Evolutionary conservation across 1,284 basidiomycete genomes (phyloP), one percentile per base, ranked within the genome.

Genomic region (Cryptococcus sp.): DNA sequence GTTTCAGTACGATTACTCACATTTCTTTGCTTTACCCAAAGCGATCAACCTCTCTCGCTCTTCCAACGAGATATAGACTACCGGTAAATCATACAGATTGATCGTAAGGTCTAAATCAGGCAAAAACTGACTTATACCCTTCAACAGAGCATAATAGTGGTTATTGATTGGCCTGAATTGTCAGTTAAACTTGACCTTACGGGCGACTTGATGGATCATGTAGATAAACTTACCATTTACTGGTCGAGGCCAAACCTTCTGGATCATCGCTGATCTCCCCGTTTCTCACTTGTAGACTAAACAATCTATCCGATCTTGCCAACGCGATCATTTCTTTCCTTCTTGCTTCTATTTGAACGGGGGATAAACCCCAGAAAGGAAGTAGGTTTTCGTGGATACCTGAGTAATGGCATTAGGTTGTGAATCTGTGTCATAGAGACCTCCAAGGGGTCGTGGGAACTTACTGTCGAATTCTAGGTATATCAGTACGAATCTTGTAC

Each of bases 301-400:
- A 43, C 13, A 54, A 15, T 32, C 37, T 15, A 13, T 54, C 38
- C 5, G 35, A 41, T 30, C 37, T 23, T 4, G 46, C 46, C 15
- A 14, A 5, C 5, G 32, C 11, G 6, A 49, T 14, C n/a, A 54
- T 14, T 4, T 32, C 46, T n/a, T 4, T 15, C 15, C 52, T n/a
- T 15, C 52, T 11, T 3, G n/a, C 8, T 13, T 54, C 52, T 7
- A 54, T 54, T 45, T 54, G 52, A 7, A 23, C 46, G 6, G 52
- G 23, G 4, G 52, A 49, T 23, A 54, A 34, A 14, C 52, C 52
- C 52, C 52, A 54, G 37, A 54, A 54, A 11, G 52, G 52, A 31
- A 30, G 14, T n/a, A 54, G 46, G 31, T 48, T 23, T 7, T 15
- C n/a, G 34, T 54, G 45, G 11, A 54, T 54, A 23, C n/a, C 52